These are phyloP conservation scores for Quercus cerris DNA, from an alignment of 306 rosid genomes.

Conservation along the genomic window DNA sequence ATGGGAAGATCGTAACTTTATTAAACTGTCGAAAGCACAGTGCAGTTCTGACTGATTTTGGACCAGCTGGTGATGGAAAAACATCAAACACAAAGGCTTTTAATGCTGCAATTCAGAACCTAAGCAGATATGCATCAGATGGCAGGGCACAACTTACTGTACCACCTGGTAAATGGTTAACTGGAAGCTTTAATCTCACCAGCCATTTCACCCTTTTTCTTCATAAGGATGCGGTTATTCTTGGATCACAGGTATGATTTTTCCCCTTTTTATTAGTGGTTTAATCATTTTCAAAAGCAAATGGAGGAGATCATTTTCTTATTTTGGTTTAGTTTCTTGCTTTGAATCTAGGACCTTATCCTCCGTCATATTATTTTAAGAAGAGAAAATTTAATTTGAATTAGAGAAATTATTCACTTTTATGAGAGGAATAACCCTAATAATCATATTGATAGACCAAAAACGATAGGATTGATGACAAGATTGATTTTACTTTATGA, in stretches of 20 bases:
- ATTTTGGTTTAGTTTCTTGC: no score
- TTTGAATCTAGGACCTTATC: no score
- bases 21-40: slow-evolving; percentile 53
- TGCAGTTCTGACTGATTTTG: slow-evolving; percentile 62
- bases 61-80: slow-evolving; percentile 81
- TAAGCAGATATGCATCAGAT: slow-evolving; percentile 35
- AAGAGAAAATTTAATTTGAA: no score
- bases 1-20: no score
- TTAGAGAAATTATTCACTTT: no score
- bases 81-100: slow-evolving; percentile 68
- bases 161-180: slow-evolving; percentile 87
- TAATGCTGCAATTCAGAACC: slow-evolving; percentile 51
- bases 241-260: slow-evolving; percentile 63
- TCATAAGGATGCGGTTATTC: slow-evolving; percentile 70
- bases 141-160: slow-evolving; percentile 79
- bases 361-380: no score
- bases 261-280: background rate
- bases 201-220: slow-evolving; percentile 84
- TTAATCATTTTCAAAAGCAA: no score
- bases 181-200: slow-evolving; percentile 86
- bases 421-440: no score
- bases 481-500: no score
- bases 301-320: no score
- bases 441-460: no score
- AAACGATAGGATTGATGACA: no score